Conservation (phyloP, 2,329 filamentous ascomycete species). For the Myriosclerotinia curreyana region DNA sequence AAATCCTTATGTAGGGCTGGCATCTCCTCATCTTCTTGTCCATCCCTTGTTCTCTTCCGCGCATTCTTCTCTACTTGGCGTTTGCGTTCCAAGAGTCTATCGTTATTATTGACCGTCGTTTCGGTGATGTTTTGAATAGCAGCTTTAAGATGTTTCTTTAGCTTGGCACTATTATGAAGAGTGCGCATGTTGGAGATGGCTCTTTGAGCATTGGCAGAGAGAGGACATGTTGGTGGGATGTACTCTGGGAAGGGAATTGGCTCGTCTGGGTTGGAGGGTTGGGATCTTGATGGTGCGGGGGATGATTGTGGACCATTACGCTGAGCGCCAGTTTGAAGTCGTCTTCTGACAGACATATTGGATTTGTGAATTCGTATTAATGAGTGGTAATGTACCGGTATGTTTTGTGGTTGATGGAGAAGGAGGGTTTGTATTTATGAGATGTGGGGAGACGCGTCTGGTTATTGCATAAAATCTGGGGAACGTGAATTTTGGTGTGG, state of each 20-base stretch:
- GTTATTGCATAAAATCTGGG: neutral
- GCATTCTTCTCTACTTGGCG: constrained; percentile 29
- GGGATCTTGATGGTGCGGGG: constrained; percentile 25
- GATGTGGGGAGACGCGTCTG: constrained; percentile 16
- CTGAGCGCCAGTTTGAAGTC: constrained; percentile 26
- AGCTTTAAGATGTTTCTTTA: constrained; percentile 49
- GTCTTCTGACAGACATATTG: constrained; percentile 30
- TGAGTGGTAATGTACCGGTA: neutral
- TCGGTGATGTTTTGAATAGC: constrained; percentile 48
- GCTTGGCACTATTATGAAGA: constrained; percentile 42
- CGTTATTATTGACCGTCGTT: constrained; percentile 54
- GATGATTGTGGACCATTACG: constrained; percentile 27
- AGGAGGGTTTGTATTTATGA: neutral
- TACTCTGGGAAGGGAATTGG: constrained; percentile 47
- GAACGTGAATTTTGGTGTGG: constrained; percentile 1
- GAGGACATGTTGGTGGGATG: constrained; percentile 50
- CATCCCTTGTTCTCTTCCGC: constrained; percentile 37
- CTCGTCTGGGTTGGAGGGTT: constrained; percentile 23
- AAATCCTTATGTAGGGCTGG: constrained; percentile 39
- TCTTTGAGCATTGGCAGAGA: constrained; percentile 47
- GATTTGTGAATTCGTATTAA: neutral
- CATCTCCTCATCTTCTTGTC: constrained; percentile 39
- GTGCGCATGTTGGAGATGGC: constrained; percentile 47
- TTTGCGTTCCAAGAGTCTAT: constrained; percentile 44
- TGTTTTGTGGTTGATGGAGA: neutral